Conservation (phyloP, 2,329 filamentous ascomycete species). For the Calonectria hawksworthii region DNA sequence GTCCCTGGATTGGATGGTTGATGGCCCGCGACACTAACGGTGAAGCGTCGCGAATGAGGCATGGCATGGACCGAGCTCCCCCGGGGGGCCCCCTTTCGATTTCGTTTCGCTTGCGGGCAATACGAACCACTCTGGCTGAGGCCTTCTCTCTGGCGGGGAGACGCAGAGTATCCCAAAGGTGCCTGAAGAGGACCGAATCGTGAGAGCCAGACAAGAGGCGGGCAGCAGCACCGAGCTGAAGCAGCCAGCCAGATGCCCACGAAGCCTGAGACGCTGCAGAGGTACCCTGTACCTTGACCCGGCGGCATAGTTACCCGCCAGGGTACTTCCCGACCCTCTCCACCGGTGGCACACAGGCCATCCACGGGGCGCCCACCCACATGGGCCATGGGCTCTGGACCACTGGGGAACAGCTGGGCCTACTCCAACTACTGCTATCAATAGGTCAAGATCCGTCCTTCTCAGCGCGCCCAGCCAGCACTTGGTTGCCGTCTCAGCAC, state of each 20-base stretch:
- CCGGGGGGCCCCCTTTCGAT: background rate
- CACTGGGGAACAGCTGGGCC: conserved; percentile 18
- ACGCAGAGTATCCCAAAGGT: background rate
- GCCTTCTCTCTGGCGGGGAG: background rate
- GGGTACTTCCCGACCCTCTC: conserved; percentile 5
- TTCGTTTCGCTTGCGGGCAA: conserved; percentile 5
- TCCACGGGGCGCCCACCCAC: conserved; percentile 15
- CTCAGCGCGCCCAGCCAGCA: background rate
- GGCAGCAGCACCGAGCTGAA: background rate
- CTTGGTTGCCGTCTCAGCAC: conserved; percentile 7
- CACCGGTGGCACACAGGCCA: conserved; percentile 7
- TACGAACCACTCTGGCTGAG: background rate
- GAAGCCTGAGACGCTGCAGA: background rate
- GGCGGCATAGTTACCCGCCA: conserved; percentile 11
- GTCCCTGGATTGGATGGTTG: conserved; percentile 10
- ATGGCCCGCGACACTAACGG: conserved; percentile 24
- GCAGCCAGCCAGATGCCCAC: background rate
- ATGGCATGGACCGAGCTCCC: conserved; percentile 7
- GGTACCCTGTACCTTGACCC: conserved; percentile 23
- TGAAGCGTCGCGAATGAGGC: conserved; percentile 8
- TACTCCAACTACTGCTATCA: background rate
- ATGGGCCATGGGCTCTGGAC: conserved; percentile 7
- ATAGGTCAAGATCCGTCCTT: conserved; percentile 1
- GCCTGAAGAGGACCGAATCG: too few relatives aligned
- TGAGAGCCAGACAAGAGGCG: background rate